Percentiles rank a stretch among this genome's conserved stretches.
phyloP scores from a whole-genome alignment of 78 protist species.

The Protostelium mycophagum region DNA sequence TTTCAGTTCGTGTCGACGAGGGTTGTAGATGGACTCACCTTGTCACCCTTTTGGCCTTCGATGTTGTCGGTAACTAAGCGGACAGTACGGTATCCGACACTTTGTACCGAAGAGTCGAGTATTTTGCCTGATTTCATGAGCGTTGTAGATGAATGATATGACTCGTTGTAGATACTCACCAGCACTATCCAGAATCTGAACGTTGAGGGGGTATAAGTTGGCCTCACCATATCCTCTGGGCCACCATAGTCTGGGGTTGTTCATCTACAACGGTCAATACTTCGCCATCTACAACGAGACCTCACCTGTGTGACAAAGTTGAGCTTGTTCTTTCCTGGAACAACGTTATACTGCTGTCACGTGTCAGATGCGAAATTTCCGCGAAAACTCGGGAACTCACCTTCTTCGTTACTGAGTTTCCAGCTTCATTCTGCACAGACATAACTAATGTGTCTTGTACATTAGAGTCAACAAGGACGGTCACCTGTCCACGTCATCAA shows the following conservation, averaged over 20 bases:
- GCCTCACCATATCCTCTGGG: conserved; percentile 50
- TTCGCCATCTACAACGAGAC: too few relatives aligned
- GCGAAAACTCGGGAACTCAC: not conserved
- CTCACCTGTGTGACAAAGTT: not conserved
- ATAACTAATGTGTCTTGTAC: too few relatives aligned
- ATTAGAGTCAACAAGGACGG: too few relatives aligned
- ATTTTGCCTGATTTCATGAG: not conserved
- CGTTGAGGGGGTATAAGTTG: conserved; percentile 3
- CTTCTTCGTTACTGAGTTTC: not conserved
- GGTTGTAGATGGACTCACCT: too few relatives aligned
- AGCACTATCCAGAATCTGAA: not conserved
- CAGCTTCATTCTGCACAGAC: too few relatives aligned
- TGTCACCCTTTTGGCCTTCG: not conserved
- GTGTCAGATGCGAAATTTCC: not conserved
- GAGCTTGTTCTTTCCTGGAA: too few relatives aligned
- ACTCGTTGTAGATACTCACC: not conserved
- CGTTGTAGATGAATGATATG: not conserved
- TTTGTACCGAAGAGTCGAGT: not conserved
- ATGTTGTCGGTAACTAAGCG: conserved; percentile 11
- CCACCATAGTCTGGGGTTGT: conserved; percentile 35
- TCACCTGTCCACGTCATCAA: too few relatives aligned
- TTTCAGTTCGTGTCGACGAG: too few relatives aligned
- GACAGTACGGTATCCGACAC: conserved; percentile 22
- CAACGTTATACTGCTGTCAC: not conserved
- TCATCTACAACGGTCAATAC: not conserved